phyloP scores from a whole-genome alignment of 2,329 filamentous ascomycete genomes.

The Pseudogymnoascus sp. region DNA sequence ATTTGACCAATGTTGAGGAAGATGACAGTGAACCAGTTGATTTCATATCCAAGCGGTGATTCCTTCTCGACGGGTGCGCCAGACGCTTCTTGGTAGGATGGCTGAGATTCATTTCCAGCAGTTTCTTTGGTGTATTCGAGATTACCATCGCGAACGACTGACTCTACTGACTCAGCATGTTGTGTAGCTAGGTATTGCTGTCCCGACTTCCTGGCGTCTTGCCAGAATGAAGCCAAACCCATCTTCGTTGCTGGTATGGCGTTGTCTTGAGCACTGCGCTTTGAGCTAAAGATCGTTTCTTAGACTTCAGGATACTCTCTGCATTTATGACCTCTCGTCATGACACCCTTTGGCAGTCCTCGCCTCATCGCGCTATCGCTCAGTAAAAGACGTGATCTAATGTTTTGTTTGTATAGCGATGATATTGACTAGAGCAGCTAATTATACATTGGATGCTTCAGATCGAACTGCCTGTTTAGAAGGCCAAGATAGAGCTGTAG shows the following conservation, averaged over 20 bases:
- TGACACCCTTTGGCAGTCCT: not conserved
- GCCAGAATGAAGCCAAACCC: constrained; percentile 5
- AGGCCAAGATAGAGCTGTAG: not conserved
- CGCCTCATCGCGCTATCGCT: not conserved
- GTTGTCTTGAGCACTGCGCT: not conserved
- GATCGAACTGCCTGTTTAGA: not conserved
- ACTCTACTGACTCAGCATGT: not conserved
- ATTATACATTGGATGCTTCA: not conserved
- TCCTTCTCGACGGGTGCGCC: constrained; percentile 54
- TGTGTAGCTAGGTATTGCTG: constrained; percentile 7
- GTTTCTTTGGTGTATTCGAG: constrained; percentile 20
- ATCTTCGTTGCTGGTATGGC: not conserved
- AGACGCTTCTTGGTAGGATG: constrained; percentile 51
- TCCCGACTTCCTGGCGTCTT: constrained; percentile 4
- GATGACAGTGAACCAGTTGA: constrained; percentile 49
- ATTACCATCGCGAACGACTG: constrained; percentile 13
- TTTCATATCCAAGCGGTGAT: constrained; percentile 54
- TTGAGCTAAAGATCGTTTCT: not conserved
- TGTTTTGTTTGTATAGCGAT: not conserved
- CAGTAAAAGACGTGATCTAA: constrained; percentile 3
- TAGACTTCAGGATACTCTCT: not conserved
- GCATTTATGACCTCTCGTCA: not conserved
- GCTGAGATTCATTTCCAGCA: constrained; percentile 41
- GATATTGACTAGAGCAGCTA: not conserved
- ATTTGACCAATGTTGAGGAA: constrained; percentile 58